These are phyloP conservation scores for Nepenthes mirabilis DNA, from an alignment of 148 eudicot species.

Conservation along the genomic window DNA sequence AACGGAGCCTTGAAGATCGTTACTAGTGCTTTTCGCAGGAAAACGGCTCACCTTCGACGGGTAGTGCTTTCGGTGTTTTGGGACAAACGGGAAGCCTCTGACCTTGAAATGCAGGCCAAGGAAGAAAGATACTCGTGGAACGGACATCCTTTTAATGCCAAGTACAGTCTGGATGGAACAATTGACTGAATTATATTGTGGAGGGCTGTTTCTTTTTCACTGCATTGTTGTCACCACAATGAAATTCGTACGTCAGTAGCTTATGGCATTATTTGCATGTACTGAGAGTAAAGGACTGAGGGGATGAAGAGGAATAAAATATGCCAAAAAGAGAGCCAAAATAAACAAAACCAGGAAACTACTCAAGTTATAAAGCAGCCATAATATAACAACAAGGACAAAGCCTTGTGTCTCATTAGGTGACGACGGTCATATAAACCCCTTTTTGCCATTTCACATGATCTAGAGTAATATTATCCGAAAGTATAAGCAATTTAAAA, in stretches of 20 bases:
- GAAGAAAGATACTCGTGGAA: constrained; percentile 59
- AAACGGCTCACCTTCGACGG: constrained; percentile 41
- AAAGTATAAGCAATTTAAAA: no score
- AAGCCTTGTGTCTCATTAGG: no score
- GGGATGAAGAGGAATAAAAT: no score
- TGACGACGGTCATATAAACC: no score
- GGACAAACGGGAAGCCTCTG: constrained; percentile 56
- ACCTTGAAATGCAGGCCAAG: constrained; percentile 68
- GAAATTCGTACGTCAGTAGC: not conserved
- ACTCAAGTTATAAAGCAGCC: no score
- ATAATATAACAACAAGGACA: no score
- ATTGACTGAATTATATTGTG: constrained; percentile 40
- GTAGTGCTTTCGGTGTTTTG: constrained; percentile 28
- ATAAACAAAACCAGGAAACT: no score
- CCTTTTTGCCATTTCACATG: no score
- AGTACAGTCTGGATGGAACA: constrained; percentile 47
- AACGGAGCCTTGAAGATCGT: not conserved
- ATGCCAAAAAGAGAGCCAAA: no score
- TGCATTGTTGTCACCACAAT: constrained; percentile 20
- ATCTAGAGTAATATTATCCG: no score
- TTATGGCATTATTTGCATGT: not conserved
- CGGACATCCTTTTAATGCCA: constrained; percentile 39
- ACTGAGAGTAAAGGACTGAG: no score
- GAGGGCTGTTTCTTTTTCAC: constrained; percentile 33
- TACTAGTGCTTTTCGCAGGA: not conserved